Evolutionary conservation across 179 eudicot species (phyloP), one percentile per base, ranked within the genome.

Genomic region (Spinacia oleracea): DNA sequence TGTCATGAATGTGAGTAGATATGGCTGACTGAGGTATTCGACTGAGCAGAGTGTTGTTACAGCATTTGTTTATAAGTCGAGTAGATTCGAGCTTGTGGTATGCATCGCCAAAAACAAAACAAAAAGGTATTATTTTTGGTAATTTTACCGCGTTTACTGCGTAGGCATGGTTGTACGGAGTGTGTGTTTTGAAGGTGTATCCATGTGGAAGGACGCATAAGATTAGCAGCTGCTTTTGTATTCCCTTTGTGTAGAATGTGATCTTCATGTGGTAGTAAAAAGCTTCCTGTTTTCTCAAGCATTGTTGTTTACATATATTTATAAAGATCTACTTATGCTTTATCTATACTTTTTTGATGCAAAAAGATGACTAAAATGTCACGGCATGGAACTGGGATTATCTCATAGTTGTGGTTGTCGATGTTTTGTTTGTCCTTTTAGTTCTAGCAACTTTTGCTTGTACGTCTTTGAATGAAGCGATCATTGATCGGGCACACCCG

Each of bases 151-250:
- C 5, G 38, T 11, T 7, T 50, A 29, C 14, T 4, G 6, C 73
- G n/a, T 48, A 71, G 23, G 53, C 25, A 45, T n/a, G n/a, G n/a
- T n/a, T n/a, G n/a, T n/a, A n/a, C n/a, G n/a, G n/a, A n/a, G n/a
- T n/a, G n/a, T 20, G 10, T 71, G 21, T 6, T n/a, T 29, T 48
- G 75, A 16, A 34, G 18, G 40, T 60, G 20, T 73, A 32, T n/a
- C 1, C 64, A 35, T 32, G 66, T 55, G 77, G 27, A 9, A 40
- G 43, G 34, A 34, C 3, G 65, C 76, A 73, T 73, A 73, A 34
- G 21, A 55, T 35, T 21, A 25, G 55, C n/a, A 58, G 38, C n/a
- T 74, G 46, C 75, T 50, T 73, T n/a, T 59, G 77, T 55, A 74
- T 23, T 50, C 51, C 50, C 77, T 53, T 23, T 46, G 70, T 75